These are phyloP conservation scores for Calophaca sinica DNA, from an alignment of 306 rosid species.

Conservation along the genomic window DNA sequence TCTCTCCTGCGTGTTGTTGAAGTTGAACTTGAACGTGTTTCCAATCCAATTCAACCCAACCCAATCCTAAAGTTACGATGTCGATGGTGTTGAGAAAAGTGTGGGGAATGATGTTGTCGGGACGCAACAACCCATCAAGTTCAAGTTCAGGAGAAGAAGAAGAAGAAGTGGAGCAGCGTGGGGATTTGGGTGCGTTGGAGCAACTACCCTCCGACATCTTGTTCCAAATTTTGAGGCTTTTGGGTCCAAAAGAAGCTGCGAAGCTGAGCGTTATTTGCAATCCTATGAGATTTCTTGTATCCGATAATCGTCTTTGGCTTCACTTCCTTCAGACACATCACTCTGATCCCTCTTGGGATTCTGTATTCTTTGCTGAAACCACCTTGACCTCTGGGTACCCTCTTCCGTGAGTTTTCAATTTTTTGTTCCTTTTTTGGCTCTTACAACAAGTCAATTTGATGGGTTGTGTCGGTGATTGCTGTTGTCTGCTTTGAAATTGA, in stretches of 20 bases:
- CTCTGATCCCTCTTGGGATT: constrained; percentile 58
- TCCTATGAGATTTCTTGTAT: constrained; percentile 52
- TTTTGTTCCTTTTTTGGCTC: neutral
- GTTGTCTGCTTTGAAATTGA: constrained; percentile 14
- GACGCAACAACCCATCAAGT: neutral
- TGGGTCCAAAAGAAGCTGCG: constrained; percentile 78
- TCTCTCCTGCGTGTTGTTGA: neutral
- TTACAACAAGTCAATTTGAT: neutral
- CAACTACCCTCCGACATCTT: constrained; percentile 68
- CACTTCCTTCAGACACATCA: constrained; percentile 60
- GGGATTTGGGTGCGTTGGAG: constrained; percentile 58
- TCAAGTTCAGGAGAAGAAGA: neutral
- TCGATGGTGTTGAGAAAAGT: constrained; percentile 64
- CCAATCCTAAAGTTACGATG: constrained; percentile 22
- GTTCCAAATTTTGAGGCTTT: constrained; percentile 59
- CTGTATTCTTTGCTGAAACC: constrained; percentile 69
- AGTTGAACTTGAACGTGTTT: neutral
- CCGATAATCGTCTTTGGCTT: constrained; percentile 69
- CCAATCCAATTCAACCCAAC: neutral
- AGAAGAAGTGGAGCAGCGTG: neutral
- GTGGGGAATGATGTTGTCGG: constrained; percentile 57
- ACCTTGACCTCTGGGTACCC: constrained; percentile 62
- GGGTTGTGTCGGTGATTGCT: neutral
- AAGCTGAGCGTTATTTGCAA: constrained; percentile 58
- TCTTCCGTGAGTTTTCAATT: constrained; percentile 55